These are phyloP conservation scores for Acanthamoeba healyi DNA, from an alignment of 208 protist genomes.

Conservation along the genomic window DNA sequence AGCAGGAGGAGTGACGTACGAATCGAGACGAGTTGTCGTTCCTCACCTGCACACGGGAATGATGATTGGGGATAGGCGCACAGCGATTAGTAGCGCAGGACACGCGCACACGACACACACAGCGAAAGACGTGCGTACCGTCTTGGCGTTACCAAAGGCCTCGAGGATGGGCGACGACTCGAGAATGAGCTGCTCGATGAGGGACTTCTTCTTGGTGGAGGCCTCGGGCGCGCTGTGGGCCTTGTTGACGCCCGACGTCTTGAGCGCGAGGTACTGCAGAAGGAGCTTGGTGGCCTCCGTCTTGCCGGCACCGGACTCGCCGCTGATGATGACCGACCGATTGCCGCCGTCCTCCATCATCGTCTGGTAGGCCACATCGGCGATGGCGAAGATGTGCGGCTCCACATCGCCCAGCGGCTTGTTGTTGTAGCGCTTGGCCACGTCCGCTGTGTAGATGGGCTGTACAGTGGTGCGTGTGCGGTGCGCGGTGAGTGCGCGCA, in stretches of 20 bases:
- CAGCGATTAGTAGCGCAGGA: no score
- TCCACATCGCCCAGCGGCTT: constrained; percentile 65
- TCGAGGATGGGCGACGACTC: constrained; percentile 92
- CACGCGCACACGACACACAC: no score
- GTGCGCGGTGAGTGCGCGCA: neutral
- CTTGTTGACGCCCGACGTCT: constrained; percentile 68
- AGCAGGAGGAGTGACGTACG: constrained; percentile 28
- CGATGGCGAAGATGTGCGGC: constrained; percentile 86
- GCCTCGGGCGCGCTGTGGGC: constrained; percentile 23
- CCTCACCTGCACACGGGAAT: no score
- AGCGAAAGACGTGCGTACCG: no score
- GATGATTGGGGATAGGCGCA: no score
- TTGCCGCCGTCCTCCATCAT: constrained; percentile 85
- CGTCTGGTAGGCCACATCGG: constrained; percentile 83
- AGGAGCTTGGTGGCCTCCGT: constrained; percentile 91
- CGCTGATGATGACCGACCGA: constrained; percentile 89
- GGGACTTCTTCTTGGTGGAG: constrained; percentile 27
- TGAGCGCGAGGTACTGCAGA: constrained; percentile 89
- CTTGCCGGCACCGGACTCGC: constrained; percentile 90
- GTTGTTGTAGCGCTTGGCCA: constrained; percentile 82
- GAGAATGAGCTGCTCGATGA: constrained; percentile 72
- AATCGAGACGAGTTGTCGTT: constrained; percentile 76
- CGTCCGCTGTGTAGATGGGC: constrained; percentile 83
- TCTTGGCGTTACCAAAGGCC: constrained; percentile 80
- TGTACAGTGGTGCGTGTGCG: neutral